Evolutionary conservation across 345 rosid species (phyloP).

Genomic region (Gynandropsis gynandra): DNA sequence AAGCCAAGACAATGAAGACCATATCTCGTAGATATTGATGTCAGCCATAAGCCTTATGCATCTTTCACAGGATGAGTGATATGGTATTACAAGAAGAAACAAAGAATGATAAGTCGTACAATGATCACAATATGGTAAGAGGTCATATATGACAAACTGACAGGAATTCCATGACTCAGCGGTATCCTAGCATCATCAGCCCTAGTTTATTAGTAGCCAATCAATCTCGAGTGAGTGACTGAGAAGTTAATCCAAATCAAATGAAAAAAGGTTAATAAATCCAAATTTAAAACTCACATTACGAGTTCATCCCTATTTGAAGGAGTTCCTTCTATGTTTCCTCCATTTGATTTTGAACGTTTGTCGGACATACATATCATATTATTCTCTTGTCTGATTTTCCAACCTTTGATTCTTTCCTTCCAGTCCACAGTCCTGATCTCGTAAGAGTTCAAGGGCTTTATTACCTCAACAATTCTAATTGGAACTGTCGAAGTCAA

Average conservation of each 20-base stretch:
- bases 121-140: slow-evolving; percentile 81
- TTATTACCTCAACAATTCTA: slow-evolving; percentile 95
- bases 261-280: too few species aligned
- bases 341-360: slow-evolving; percentile 77
- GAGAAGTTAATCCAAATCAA: slow-evolving; percentile 5
- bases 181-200: too few species aligned
- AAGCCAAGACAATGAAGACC: too few species aligned
- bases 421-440: slow-evolving; percentile 98
- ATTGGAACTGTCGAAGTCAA: slow-evolving; percentile 60
- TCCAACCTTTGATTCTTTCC: slow-evolving; percentile 99
- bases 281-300: slow-evolving; percentile 66
- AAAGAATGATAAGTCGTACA: slow-evolving; percentile 91
- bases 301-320: slow-evolving; percentile 96
- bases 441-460: slow-evolving; percentile 96
- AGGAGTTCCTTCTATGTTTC: slow-evolving; percentile 93
- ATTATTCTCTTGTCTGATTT: slow-evolving; percentile 92
- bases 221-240: slow-evolving; percentile 26
- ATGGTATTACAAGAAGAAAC: slow-evolving; percentile 92
- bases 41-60: too few species aligned
- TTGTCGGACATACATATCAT: slow-evolving; percentile 65
- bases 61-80: slow-evolving; percentile 80
- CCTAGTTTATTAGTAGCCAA: too few species aligned
- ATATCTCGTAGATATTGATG: too few species aligned
- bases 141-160: slow-evolving; percentile 68
- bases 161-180: slow-evolving; percentile 77